Evolutionary conservation across 768 basidiomycete genomes (phyloP), one percentile per base, ranked within the genome.

Genomic region (Mycena venus): DNA sequence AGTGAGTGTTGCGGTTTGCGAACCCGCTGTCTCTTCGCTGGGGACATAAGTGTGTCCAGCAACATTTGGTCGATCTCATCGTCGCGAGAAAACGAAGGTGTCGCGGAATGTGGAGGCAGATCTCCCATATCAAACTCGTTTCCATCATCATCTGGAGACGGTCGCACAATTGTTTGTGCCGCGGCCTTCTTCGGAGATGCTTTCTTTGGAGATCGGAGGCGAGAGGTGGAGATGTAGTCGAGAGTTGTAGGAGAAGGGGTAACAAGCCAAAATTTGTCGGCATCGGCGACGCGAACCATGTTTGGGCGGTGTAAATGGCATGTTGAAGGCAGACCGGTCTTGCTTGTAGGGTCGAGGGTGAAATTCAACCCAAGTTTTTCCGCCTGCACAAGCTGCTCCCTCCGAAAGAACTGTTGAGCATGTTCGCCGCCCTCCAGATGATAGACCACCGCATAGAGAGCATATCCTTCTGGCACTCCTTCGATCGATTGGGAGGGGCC

Each of bases 381-480:
- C 0, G 71, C 71, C 1, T 19, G 25, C 2, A 0, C 4, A 1
- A 66, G 0, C 27, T 72, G 71, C 38, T 72, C 34, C 11, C 32
- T 29, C 1, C 71, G 71, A 47, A 72, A 67, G 15, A 40, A 66
- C 6, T 53, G 12, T n/a, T 72, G 71, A 11, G 71, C 71, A 12
- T 10, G 12, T 6, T 72, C 64, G 1, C 71, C 71, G 1, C 71
- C 71, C 0, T 51, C 64, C 2, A 72, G 59, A n/a, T 72, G 71
- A 23, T 60, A 72, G 3, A 72, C 27, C 1, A 67, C 27, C 0
- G 64, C 71, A 17, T 72, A 53, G 8, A 72, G 34, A 17, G 23
- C 3, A 29, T 71, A 71, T 31, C 70, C 70, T 0, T 9, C 17
- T 2, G 63, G 71, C 12, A 64, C 15, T 19, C 55, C 63, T 7